These are phyloP conservation scores for Neurospora sp. DNA, from an alignment of 495 filamentous ascomycete species.

Conservation along the genomic window DNA sequence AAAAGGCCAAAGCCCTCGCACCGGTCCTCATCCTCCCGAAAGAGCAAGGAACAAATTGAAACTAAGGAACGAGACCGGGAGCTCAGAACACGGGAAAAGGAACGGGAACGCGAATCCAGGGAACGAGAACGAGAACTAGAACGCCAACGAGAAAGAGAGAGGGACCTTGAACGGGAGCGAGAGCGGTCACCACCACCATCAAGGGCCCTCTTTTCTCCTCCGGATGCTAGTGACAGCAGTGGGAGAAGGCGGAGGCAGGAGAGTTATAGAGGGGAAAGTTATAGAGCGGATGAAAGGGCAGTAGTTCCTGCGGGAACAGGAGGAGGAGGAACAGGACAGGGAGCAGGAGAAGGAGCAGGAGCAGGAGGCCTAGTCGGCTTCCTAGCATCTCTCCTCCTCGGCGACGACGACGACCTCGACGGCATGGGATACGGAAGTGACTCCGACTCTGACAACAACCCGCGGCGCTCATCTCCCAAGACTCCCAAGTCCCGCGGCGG, in stretches of 20 bases:
- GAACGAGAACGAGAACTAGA: neutral
- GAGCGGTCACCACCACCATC: neutral
- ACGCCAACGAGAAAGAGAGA: neutral
- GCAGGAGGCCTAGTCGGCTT: neutral
- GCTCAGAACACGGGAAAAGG: neutral
- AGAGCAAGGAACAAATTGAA: neutral
- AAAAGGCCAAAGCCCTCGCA: neutral
- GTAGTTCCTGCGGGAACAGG: too few relatives aligned
- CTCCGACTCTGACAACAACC: neutral
- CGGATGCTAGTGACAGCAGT: neutral
- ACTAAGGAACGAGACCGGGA: neutral
- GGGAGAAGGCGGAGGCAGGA: neutral
- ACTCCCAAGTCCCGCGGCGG: neutral
- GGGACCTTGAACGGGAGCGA: neutral
- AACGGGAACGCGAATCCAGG: neutral
- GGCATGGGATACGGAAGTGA: neutral
- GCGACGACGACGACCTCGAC: neutral
- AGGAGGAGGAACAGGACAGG: neutral
- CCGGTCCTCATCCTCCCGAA: neutral
- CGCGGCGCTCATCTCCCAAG: neutral
- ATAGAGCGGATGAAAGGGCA: neutral
- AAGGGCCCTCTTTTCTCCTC: neutral
- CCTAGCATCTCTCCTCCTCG: neutral
- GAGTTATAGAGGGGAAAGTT: neutral
- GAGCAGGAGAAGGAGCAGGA: neutral